Evolutionary conservation across 805 yeast genomes (phyloP), one percentile per base, ranked within the genome.

Genomic region (Metschnikowia lachancei): DNA sequence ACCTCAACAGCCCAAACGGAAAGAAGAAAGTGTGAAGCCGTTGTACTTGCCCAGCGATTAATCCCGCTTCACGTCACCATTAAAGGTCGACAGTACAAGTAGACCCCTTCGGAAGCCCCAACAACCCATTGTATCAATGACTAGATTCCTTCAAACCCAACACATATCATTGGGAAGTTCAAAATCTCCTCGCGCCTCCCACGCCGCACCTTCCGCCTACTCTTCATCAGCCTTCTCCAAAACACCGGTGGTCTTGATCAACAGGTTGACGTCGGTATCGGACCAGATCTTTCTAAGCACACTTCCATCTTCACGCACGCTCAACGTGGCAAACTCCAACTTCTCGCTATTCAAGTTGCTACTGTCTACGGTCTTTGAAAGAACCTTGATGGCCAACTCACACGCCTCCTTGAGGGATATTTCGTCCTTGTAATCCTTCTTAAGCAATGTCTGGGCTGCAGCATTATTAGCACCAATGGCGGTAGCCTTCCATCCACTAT

Each of bases 401-500:
- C 87, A 78, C 4, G 97, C 97, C 43, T 84, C 95, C 39, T 78
- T 75, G 52, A 87, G 67, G 18, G 76, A 65, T 57, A 88, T 67
- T 47, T 86, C 94, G 57, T 87, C 92, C 63, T 86, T 89, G 73
- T 87, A 94, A 59, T 94, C 99, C 71, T 91, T 96, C 69, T 94
- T 94, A 62, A 94, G 76, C 53, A 94, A 72, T 1, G 99, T 92
- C 72, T 94, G 99, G 1, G 97, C 97, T 37, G 97, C 91, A 7
- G 96, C 81, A 53, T 89, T 90, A 71, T 94, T 94, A 41, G 97
- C 96, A 35, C 99, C 99, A 50, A 94, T 91, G 57, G 89, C 79
- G 29, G 97, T 92, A 36, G 99, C 99, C 69, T 87, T 90, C 99
- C 99, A 94, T 20, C 99, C 98, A 17, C 95, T 81, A 66, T 91